Conservation (phyloP, 2,329 filamentous ascomycete species). For the Colletotrichum costaricense region DNA sequence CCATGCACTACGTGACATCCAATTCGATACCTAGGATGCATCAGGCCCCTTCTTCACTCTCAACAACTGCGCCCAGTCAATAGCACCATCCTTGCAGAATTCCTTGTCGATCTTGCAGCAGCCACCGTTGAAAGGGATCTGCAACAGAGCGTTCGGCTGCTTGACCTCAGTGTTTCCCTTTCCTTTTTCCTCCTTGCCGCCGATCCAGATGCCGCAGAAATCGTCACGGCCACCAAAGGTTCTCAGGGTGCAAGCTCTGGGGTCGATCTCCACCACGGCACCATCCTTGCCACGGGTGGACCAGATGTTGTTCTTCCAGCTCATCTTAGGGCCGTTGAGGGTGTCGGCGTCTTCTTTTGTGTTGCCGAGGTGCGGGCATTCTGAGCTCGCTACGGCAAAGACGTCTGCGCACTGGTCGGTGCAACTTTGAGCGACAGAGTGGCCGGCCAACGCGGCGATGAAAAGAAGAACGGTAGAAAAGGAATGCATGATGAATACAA, state of each 20-base stretch:
- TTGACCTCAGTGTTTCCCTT: background rate
- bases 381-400: background rate
- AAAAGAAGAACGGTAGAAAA: background rate
- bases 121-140: background rate
- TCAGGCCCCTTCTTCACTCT: background rate
- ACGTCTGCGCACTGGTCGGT: background rate
- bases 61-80: background rate
- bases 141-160: background rate
- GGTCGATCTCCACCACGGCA: background rate
- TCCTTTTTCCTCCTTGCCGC: background rate
- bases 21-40: too few relatives aligned
- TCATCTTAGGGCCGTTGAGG: background rate
- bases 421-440: background rate
- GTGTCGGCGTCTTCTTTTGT: background rate
- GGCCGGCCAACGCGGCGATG: background rate
- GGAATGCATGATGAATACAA: background rate
- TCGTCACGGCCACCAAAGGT: background rate
- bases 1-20: too few relatives aligned
- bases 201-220: background rate
- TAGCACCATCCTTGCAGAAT: background rate
- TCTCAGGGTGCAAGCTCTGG: background rate
- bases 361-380: background rate
- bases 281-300: background rate
- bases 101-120: background rate
- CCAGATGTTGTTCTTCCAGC: background rate